Percentiles rank a stretch among this genome's conserved stretches.
These are phyloP conservation scores for Alternaria metachromatica DNA, from an alignment of 2,329 filamentous ascomycete species.

Conservation along the genomic window DNA sequence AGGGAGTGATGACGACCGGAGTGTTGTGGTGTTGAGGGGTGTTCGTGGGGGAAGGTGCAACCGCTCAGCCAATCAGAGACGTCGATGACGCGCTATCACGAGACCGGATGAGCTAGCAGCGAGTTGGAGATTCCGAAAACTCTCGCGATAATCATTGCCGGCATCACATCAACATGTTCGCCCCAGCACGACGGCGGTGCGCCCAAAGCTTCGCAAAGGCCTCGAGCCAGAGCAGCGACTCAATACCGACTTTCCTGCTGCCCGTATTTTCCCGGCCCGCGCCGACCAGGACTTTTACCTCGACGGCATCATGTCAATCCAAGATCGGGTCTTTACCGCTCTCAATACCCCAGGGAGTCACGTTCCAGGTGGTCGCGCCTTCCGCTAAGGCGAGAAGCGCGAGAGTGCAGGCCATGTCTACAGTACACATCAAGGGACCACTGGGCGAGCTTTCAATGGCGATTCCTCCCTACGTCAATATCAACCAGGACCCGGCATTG, in stretches of 20 bases:
- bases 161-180: slow-evolving; percentile 63
- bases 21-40: slow-evolving; percentile 8
- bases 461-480: slow-evolving; percentile 78
- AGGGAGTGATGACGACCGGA: not conserved
- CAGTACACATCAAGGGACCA: slow-evolving; percentile 79
- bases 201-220: slow-evolving; percentile 60
- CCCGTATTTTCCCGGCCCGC: slow-evolving; percentile 67
- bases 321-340: slow-evolving; percentile 79
- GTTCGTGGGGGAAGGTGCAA: not conserved
- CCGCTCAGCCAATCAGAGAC: slow-evolving; percentile 8
- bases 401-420: slow-evolving; percentile 67
- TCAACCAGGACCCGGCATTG: slow-evolving; percentile 70
- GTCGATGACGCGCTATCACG: slow-evolving; percentile 17
- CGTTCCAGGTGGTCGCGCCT: slow-evolving; percentile 71
- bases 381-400: slow-evolving; percentile 66
- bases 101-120: slow-evolving; percentile 24
- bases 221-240: slow-evolving; percentile 52
- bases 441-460: slow-evolving; percentile 78
- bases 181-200: slow-evolving; percentile 64
- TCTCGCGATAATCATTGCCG: slow-evolving; percentile 20
- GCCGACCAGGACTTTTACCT: slow-evolving; percentile 70
- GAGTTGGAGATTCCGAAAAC: slow-evolving; percentile 31
- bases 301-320: slow-evolving; percentile 69
- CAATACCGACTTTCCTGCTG: slow-evolving; percentile 75
- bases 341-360: slow-evolving; percentile 63